Evolutionary conservation across 805 yeast genomes (phyloP), one percentile per base, ranked within the genome.

Genomic region (Saturnispora dispora): DNA sequence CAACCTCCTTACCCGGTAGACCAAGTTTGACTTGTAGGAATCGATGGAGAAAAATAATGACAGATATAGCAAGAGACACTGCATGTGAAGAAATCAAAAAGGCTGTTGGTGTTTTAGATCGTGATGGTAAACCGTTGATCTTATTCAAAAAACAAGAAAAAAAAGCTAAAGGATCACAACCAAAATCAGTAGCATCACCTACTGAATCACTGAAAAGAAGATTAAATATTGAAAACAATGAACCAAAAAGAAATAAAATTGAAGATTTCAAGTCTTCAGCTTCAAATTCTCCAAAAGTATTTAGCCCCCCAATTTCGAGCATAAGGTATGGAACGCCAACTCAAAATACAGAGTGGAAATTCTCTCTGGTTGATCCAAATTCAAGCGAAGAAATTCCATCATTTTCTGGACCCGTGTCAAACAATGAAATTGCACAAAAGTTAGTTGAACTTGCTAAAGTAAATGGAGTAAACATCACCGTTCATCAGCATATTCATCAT

Each of bases 1-100:
- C 95, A 1, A 61, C 68, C 42, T 82, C 79, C 46, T 78, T 90
- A 74, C 75, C 77, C 40, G 84, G 90, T 44, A 71, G 98, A 51
- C 95, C 97, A 5, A 82, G 93, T 55, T 74, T 90, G 52, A 88
- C 96, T 0, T 89, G 96, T 64, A 73, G 98, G 55, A 90, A 90
- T 67, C 74, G 96, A 55, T 90, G 96, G 96, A 76, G 96, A 58
- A 88, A 86, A 61, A 77, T 88, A 33, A 83, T 85, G 52, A 84
- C 90, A 1, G 81, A 80, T 57, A 88, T 85, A 39, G 87, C 81
- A 4, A 68, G 86, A 62, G 83, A 83, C 32, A 75, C 77, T 57
- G 88, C 90, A 0, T 64, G 72, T 41, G 72, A 73, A 6, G 71
- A 70, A 25, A 77, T 85, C 44, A 74, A 74, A 58, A 66, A 67